Evolutionary conservation across 306 rosid genomes (phyloP).

Genomic region (Quercus robur): DNA sequence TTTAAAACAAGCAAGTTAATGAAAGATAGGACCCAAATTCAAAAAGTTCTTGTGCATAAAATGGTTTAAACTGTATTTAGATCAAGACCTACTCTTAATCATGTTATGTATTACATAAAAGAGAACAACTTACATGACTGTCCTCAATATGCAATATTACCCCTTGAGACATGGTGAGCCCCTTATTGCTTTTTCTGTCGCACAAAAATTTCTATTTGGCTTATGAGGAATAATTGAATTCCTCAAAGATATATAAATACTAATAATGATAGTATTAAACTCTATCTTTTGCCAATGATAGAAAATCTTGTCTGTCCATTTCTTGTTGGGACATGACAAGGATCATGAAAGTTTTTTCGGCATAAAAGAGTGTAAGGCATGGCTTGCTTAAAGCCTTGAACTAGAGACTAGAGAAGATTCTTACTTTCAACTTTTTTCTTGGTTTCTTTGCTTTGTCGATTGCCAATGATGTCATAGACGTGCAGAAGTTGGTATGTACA

Average conservation of each 20-base stretch:
- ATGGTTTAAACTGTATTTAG: not conserved
- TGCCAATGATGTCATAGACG: not conserved
- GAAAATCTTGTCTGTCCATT: not conserved
- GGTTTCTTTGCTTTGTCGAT: not conserved
- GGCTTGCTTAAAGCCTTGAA: not conserved
- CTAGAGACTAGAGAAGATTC: not conserved
- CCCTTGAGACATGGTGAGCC: slow-evolving; percentile 53
- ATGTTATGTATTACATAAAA: not conserved
- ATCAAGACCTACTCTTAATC: too few species aligned
- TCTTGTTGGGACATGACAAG: not conserved
- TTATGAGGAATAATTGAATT: not conserved
- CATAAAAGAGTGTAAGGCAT: not conserved
- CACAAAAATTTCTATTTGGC: slow-evolving; percentile 3
- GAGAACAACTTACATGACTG: slow-evolving; percentile 50
- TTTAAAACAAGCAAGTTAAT: not conserved
- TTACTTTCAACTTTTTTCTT: not conserved
- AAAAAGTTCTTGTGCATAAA: not conserved
- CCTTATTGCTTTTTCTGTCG: slow-evolving; percentile 8
- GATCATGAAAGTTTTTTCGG: not conserved
- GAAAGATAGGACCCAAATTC: not conserved
- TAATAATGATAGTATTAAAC: not conserved
- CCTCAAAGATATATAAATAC: not conserved
- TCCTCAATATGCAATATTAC: slow-evolving; percentile 56
- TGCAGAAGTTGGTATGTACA: not conserved
- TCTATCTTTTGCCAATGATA: not conserved